A percentile compares a stretch with the other conserved stretches of the same genome.
phyloP scores from a whole-genome alignment of 345 rosid genomes.

The Mangifera indica region DNA sequence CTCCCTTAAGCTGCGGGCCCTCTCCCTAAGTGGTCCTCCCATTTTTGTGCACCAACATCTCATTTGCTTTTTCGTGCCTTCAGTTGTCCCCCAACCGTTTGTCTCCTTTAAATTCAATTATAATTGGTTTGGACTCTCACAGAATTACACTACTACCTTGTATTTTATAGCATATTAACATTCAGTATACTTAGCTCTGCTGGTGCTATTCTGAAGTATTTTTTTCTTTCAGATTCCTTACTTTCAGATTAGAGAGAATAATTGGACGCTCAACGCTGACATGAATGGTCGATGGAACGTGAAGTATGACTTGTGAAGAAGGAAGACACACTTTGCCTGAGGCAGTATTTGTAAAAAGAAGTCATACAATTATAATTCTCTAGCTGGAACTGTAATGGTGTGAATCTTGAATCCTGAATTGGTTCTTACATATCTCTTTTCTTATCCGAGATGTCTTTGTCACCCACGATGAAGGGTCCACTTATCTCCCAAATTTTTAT shows the following conservation, averaged over 20 bases:
- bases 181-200: background rate
- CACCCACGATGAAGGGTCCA: background rate
- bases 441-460: background rate
- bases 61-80: no score
- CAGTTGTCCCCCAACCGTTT: no score
- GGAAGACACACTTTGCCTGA: slow-evolving; percentile 8
- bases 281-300: slow-evolving; percentile 80
- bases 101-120: background rate
- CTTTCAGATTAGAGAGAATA: slow-evolving; percentile 84
- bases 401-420: slow-evolving; percentile 1
- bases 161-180: background rate
- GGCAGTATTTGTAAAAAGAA: slow-evolving; percentile 16
- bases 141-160: background rate
- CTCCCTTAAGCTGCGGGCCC: no score
- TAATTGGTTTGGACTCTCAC: background rate
- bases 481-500: background rate
- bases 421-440: background rate
- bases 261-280: slow-evolving; percentile 84
- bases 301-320: slow-evolving; percentile 59
- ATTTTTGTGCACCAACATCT: no score
- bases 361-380: background rate
- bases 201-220: slow-evolving; percentile 6
- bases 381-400: slow-evolving; percentile 5
- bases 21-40: no score
- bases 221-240: slow-evolving; percentile 64